These are phyloP conservation scores for Eragrostis nindensis DNA, from an alignment of 176 grass and related monocot genomes.

Conservation along the genomic window DNA sequence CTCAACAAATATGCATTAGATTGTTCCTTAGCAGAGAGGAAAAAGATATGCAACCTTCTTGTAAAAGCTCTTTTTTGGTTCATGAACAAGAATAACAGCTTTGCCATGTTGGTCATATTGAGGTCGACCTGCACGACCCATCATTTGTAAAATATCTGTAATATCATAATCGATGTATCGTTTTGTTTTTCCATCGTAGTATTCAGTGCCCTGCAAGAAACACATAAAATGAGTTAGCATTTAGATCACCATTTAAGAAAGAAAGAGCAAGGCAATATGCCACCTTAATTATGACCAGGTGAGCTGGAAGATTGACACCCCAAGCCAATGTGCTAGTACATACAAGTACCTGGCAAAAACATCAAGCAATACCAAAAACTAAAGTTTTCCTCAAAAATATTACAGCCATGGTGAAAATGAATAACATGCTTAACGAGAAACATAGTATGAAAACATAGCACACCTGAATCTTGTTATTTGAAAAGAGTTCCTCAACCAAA, in stretches of 20 bases:
- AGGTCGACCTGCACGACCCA: constrained; percentile 95
- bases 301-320: constrained; percentile 99
- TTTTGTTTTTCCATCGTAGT: constrained; percentile 97
- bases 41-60: constrained; percentile 74
- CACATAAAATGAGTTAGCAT: constrained; percentile 25
- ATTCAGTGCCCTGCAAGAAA: constrained; percentile 85
- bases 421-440: constrained; percentile 1
- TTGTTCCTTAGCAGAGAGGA: constrained; percentile 26
- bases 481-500: constrained; percentile 94
- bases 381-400: constrained; percentile 35
- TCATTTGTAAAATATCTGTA: constrained; percentile 99
- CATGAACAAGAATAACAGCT: constrained; percentile 99
- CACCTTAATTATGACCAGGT: constrained; percentile 98
- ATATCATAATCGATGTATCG: constrained; percentile 96
- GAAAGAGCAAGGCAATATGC: constrained; percentile 34
- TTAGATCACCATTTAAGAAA: constrained; percentile 20
- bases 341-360: constrained; percentile 66
- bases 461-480: constrained; percentile 99
- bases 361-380: constrained; percentile 32
- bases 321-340: constrained; percentile 98
- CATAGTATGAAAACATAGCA: constrained; percentile 23
- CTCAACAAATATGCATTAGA: constrained; percentile 35
- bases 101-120: constrained; percentile 99
- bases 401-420: constrained; percentile 14
- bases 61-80: constrained; percentile 99